Evolutionary conservation across 2,329 filamentous ascomycete species (phyloP).

Genomic region (Xylaria multiplex): DNA sequence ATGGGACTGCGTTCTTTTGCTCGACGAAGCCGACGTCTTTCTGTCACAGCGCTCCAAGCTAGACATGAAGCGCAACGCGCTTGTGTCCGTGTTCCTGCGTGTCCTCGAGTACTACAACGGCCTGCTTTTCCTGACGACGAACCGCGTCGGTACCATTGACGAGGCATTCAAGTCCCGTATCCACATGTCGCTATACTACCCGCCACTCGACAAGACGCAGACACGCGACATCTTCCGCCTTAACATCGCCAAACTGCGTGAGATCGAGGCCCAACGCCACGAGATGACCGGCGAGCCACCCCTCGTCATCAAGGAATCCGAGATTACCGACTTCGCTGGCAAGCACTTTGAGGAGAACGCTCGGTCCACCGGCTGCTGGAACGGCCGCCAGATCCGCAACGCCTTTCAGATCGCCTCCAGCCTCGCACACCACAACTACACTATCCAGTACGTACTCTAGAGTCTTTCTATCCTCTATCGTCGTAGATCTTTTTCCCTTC

Average conservation of each 20-base stretch:
- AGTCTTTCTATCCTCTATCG: not conserved
- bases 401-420: slow-evolving; percentile 51
- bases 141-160: slow-evolving; percentile 56
- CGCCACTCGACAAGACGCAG: slow-evolving; percentile 52
- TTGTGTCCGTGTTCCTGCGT: slow-evolving; percentile 53
- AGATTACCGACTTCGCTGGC: slow-evolving; percentile 52
- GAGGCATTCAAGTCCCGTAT: slow-evolving; percentile 57
- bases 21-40: slow-evolving; percentile 48
- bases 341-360: slow-evolving; percentile 50
- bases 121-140: slow-evolving; percentile 57
- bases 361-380: slow-evolving; percentile 48
- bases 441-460: slow-evolving; percentile 34
- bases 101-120: slow-evolving; percentile 55
- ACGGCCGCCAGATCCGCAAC: slow-evolving; percentile 50
- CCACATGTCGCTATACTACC: slow-evolving; percentile 53
- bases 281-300: slow-evolving; percentile 51
- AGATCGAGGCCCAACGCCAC: slow-evolving; percentile 51
- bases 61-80: slow-evolving; percentile 50
- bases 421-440: slow-evolving; percentile 52
- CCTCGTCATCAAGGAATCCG: slow-evolving; percentile 49
- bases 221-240: slow-evolving; percentile 55
- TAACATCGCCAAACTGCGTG: slow-evolving; percentile 53
- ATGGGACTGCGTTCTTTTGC: slow-evolving; percentile 47
- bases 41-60: slow-evolving; percentile 45
- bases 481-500: too few relatives aligned